Percentiles rank a stretch among this genome's conserved stretches.
phyloP scores from a whole-genome alignment of 805 yeast species.

The Metschnikowia sp. region DNA sequence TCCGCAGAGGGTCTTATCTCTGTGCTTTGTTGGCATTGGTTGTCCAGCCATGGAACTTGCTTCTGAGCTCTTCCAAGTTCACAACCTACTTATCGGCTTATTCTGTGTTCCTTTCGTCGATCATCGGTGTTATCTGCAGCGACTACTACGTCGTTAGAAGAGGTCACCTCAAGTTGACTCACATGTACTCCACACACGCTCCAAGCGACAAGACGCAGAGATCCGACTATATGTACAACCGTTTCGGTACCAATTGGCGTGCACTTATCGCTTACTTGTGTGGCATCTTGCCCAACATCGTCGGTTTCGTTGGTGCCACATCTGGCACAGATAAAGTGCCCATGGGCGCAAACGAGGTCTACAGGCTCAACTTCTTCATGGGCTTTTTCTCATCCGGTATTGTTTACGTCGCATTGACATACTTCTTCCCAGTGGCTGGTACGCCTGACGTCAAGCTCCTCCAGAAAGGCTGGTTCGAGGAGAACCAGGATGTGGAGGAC shows the following conservation, averaged over 20 bases:
- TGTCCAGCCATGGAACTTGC: constrained; percentile 81
- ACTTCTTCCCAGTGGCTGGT: constrained; percentile 50
- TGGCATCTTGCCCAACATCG: constrained; percentile 80
- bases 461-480: constrained; percentile 60
- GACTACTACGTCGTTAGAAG: constrained; percentile 68
- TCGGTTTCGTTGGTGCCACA: constrained; percentile 81
- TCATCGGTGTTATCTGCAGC: constrained; percentile 71
- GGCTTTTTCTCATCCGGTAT: constrained; percentile 63
- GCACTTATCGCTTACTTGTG: constrained; percentile 76
- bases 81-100: constrained; percentile 80
- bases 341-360: constrained; percentile 69
- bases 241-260: constrained; percentile 75
- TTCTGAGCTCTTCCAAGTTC: constrained; percentile 62
- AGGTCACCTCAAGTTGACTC: constrained; percentile 62
- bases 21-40: constrained; percentile 70
- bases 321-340: constrained; percentile 70
- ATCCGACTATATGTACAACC: constrained; percentile 57
- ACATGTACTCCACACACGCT: constrained; percentile 52
- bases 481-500: constrained; percentile 60
- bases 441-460: constrained; percentile 34
- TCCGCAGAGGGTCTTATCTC: constrained; percentile 76
- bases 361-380: constrained; percentile 69
- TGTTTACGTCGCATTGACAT: constrained; percentile 52
- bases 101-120: constrained; percentile 76
- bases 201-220: constrained; percentile 28